Conservation (phyloP, 164 flowering plant species). For the Annona cherimola region DNA sequence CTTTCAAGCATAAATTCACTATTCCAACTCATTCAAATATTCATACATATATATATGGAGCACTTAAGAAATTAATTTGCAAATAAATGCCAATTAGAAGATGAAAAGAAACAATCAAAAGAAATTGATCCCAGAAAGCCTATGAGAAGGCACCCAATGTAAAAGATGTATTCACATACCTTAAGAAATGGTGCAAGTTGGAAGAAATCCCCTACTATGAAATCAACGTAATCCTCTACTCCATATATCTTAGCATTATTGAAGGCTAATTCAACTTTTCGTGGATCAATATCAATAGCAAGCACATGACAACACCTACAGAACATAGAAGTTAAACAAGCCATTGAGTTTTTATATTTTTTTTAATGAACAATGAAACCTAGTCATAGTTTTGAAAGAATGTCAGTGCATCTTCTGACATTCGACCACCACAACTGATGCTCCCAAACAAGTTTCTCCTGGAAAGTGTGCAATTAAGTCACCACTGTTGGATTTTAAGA, state of each 20-base stretch:
- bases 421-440: background rate
- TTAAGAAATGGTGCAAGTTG: constrained; percentile 48
- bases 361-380: background rate
- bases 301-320: constrained; percentile 44
- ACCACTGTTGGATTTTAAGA: too few species aligned
- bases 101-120: background rate
- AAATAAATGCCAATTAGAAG: background rate
- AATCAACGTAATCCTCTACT: constrained; percentile 52
- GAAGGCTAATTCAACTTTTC: constrained; percentile 35
- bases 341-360: background rate
- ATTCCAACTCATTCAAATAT: background rate
- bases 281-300: constrained; percentile 55
- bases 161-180: constrained; percentile 23
- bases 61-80: background rate
- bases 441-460: background rate
- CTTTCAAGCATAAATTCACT: background rate
- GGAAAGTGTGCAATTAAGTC: background rate
- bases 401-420: background rate
- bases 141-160: background rate
- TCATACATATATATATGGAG: background rate
- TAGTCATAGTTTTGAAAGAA: background rate
- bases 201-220: constrained; percentile 59
- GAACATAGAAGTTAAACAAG: constrained; percentile 3
- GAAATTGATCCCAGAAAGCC: background rate
- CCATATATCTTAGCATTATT: constrained; percentile 59